Percentiles rank a stretch among this genome's conserved stretches.
phyloP scores from a whole-genome alignment of 2,329 filamentous ascomycete genomes.

The Fusarium sp. region DNA sequence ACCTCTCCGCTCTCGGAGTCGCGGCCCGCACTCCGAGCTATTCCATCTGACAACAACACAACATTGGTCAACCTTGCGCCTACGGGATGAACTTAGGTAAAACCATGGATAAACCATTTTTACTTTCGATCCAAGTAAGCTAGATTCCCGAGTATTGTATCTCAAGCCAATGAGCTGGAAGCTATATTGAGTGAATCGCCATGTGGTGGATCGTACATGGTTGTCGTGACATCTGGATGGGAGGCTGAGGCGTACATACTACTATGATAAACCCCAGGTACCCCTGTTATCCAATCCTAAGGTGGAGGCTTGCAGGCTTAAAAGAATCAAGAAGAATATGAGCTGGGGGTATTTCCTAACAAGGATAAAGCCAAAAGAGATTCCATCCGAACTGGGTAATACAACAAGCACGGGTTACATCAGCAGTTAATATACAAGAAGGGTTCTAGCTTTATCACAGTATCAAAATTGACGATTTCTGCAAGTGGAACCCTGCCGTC shows the following conservation, averaged over 20 bases:
- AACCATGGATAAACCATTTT: background rate
- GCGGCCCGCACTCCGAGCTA: background rate
- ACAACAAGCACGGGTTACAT: background rate
- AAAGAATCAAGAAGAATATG: background rate
- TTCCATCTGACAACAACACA: too few species aligned
- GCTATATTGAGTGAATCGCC: fast-evolving
- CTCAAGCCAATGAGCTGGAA: background rate
- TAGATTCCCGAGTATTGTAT: background rate
- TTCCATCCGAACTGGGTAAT: background rate
- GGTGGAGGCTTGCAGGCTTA: too few species aligned
- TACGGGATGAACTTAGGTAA: constrained; percentile 11
- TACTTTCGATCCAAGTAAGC: background rate
- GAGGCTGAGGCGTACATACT: too few species aligned
- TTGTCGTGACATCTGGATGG: background rate
- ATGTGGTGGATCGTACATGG: background rate
- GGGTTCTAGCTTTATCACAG: too few species aligned
- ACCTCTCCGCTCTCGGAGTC: background rate
- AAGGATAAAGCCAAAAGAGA: background rate
- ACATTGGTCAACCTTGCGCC: background rate
- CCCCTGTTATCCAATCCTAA: too few species aligned
- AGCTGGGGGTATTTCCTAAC: background rate
- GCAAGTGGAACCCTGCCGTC: too few species aligned
- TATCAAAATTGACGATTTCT: too few species aligned
- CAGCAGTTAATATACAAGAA: too few species aligned
- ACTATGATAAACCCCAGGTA: too few species aligned